phyloP scores from a whole-genome alignment of 2,329 filamentous ascomycete species.

The Aspergillus novofumigatus region DNA sequence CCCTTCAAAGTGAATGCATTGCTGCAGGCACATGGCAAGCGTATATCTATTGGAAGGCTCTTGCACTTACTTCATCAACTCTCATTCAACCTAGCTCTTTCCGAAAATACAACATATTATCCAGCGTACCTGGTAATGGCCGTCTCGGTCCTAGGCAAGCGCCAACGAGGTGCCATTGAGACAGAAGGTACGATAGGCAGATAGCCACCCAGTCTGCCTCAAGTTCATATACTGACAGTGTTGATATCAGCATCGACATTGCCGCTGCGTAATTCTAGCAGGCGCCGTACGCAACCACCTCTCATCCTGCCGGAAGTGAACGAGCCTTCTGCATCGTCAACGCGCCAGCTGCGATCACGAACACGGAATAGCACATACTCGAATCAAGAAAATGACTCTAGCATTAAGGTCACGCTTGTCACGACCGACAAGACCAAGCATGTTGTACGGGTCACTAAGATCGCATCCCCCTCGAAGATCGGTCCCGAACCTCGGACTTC shows the following conservation, averaged over 20 bases:
- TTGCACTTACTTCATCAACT: slow-evolving; percentile 3
- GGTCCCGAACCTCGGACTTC: slow-evolving; percentile 42
- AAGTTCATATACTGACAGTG: slow-evolving; percentile 11
- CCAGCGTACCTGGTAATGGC: slow-evolving; percentile 30
- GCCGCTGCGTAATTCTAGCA: slow-evolving; percentile 41
- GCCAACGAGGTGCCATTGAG: slow-evolving; percentile 35
- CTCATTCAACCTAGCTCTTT: slow-evolving; percentile 15
- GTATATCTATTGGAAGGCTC: background rate
- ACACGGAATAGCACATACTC: slow-evolving; percentile 25
- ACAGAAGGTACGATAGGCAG: slow-evolving; percentile 35
- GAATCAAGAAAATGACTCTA: slow-evolving; percentile 26
- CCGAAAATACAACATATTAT: slow-evolving; percentile 10
- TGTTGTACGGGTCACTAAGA: slow-evolving; percentile 39
- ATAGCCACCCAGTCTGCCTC: background rate
- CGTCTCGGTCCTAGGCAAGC: slow-evolving; percentile 42
- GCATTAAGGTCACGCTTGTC: slow-evolving; percentile 19
- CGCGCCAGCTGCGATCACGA: slow-evolving; percentile 33
- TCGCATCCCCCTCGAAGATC: slow-evolving; percentile 45
- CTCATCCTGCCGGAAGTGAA: slow-evolving; percentile 34
- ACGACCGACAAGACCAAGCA: slow-evolving; percentile 47
- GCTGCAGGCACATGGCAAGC: background rate
- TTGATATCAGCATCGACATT: slow-evolving; percentile 18
- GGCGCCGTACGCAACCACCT: slow-evolving; percentile 45
- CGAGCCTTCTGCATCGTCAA: slow-evolving; percentile 20
- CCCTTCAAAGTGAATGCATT: background rate